Evolutionary conservation across 306 rosid species (phyloP), one percentile per base, ranked within the genome.

Genomic region (Astragalus membranaceus): DNA sequence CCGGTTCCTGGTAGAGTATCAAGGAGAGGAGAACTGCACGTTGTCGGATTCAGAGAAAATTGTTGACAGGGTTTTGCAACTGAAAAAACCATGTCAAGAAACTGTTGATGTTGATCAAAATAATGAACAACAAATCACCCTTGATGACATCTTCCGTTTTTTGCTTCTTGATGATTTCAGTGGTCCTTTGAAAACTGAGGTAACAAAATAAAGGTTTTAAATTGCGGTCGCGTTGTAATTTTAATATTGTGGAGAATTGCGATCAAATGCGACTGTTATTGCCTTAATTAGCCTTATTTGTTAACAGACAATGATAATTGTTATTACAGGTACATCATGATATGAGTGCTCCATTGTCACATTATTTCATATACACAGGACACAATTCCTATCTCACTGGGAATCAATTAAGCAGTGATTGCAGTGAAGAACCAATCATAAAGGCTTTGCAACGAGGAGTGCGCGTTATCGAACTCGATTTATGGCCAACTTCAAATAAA

Each of bases 351-450:
- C 98, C 98, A 60, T 67, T 90, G 72, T 87, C 98, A 59, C 98
- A 91, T 76, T 94, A 88, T 81, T 94, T 84, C 91, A 94, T 91
- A 83, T 91, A 90, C 12, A 88, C 98, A 60, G 97, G 98, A 33
- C 98, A 94, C 64, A 94, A 94, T 83, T 94, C 98, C 36, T 94
- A 90, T 72, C 89, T 94, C 0, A 90, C 86, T 33, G 98, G 98
- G 73, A 94, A 94, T 80, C 98, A 94, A 77, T 69, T 94, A 8
- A 88, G 87, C 80, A 88, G 98, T 79, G 95, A 94, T 35, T 88
- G 95, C 53, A 94, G 98, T 13, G 92, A 85, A 67, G 84, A 77
- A 26, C 98, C 98, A 46, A 88, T 94, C 75, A 88, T 86, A 63
- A 83, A 73, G 83, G 92, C 96, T 16, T 76, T 94, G 64, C 67